These are phyloP conservation scores for Ogataea allantospora DNA, from an alignment of 805 yeast genomes.

Conservation along the genomic window DNA sequence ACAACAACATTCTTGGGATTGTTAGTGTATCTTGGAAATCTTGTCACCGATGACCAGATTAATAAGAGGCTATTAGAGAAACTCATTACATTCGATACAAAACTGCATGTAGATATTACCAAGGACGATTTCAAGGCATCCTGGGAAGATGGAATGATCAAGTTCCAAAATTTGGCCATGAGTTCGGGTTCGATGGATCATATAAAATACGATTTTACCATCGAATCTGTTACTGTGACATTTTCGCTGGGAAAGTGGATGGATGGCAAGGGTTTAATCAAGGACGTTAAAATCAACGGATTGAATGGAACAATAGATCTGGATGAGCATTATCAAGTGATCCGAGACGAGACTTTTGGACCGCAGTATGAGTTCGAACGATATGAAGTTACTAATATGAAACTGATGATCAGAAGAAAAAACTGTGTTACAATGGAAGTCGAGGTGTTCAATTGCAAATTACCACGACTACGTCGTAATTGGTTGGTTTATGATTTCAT, in stretches of 20 bases:
- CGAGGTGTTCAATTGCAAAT: conserved; percentile 62
- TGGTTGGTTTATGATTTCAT: conserved; percentile 64
- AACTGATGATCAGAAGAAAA: conserved; percentile 29
- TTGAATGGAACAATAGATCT: conserved; percentile 38
- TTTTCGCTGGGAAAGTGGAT: conserved; percentile 55
- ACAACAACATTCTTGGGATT: conserved; percentile 56
- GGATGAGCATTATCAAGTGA: conserved; percentile 13
- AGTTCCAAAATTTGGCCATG: conserved; percentile 41
- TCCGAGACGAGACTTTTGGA: conserved; percentile 25
- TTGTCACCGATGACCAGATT: conserved; percentile 29
- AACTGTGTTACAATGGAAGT: conserved; percentile 41
- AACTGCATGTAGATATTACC: conserved; percentile 28
- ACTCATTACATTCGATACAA: conserved; percentile 34
- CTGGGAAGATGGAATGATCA: conserved; percentile 49
- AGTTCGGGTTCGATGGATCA: conserved; percentile 19
- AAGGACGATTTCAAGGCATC: conserved; percentile 40
- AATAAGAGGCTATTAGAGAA: conserved; percentile 29
- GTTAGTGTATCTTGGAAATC: conserved; percentile 43
- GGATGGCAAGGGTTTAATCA: conserved; percentile 51
- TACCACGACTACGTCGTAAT: conserved; percentile 57
- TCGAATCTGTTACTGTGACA: conserved; percentile 44
- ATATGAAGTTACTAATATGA: conserved; percentile 52
- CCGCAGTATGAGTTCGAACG: conserved; percentile 38
- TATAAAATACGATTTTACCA: conserved; percentile 34
- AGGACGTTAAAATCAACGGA: conserved; percentile 49